Conservation (phyloP, 202 grass and related monocot species). For the Tripidium arundinaceum region DNA sequence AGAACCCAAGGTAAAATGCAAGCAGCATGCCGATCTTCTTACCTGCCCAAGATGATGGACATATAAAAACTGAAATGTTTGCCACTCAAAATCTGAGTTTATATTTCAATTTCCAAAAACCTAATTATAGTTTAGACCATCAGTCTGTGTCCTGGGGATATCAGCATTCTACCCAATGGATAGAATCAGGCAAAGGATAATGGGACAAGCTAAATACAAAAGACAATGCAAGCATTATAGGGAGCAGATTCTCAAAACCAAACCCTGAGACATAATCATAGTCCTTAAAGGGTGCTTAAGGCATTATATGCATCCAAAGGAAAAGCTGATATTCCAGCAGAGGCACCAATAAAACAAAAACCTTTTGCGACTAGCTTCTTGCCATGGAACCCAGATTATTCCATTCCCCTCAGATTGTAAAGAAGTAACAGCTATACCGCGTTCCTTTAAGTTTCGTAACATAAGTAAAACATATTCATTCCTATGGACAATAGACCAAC, state of each 20-base stretch:
- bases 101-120: slow-evolving; percentile 4
- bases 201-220: neutral
- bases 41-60: neutral
- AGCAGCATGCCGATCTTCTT: neutral
- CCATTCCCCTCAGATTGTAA: no score
- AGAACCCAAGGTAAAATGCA: neutral
- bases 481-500: no score
- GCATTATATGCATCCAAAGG: neutral
- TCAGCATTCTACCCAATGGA: neutral
- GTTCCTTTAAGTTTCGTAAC: no score
- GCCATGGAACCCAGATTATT: no score
- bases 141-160: no score
- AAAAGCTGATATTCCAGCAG: neutral
- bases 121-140: neutral
- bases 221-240: neutral
- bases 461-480: no score
- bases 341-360: neutral
- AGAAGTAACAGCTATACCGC: no score
- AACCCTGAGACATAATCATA: neutral
- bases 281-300: neutral
- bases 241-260: neutral
- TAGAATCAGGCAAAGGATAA: neutral
- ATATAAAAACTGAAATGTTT: neutral
- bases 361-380: no score
- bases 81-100: neutral